Conservation (phyloP, 805 yeast species). For the Wilhelminamyces savonicus region DNA sequence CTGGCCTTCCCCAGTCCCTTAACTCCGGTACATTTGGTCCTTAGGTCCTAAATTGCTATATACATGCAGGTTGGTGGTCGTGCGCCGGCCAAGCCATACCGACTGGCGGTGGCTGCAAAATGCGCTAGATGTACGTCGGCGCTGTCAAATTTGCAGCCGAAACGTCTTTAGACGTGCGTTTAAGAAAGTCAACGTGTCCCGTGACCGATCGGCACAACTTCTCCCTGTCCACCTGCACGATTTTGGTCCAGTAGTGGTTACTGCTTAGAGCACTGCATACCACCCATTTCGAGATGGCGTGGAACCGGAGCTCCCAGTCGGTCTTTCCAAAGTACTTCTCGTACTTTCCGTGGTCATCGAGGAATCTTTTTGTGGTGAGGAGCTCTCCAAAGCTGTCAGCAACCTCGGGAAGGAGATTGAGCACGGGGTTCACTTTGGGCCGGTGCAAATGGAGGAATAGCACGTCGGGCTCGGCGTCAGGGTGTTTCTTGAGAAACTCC, state of each 20-base stretch:
- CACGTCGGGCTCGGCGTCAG: conserved; percentile 7
- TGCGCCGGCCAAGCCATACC: too few species aligned
- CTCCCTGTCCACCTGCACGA: conserved; percentile 7
- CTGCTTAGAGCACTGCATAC: conserved; percentile 17
- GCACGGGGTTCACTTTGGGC: conserved; percentile 14
- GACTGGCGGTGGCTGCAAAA: too few species aligned
- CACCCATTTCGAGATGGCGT: conserved; percentile 17
- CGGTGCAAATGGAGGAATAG: conserved; percentile 17
- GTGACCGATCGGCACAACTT: conserved; percentile 15
- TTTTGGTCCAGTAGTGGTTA: conserved; percentile 12
- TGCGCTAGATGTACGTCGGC: too few species aligned
- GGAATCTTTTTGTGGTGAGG: conserved; percentile 12
- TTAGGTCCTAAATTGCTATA: too few species aligned
- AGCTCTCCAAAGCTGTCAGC: conserved; percentile 2
- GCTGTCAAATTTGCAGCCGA: too few species aligned
- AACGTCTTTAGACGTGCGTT: too few species aligned
- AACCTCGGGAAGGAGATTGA: conserved; percentile 6
- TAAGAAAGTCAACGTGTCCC: conserved; percentile 17
- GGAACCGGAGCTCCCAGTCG: conserved; percentile 20
- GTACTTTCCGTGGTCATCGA: conserved; percentile 12
- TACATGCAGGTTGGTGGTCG: too few species aligned
- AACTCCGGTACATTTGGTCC: too few species aligned
- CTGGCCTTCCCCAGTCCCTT: too few species aligned
- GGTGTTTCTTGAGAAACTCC: conserved; percentile 5
- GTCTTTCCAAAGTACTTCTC: conserved; percentile 8